A percentile compares a stretch with the other conserved stretches of the same genome.
Conservation (phyloP, 208 protist genomes). For the Leishmania tropica region DNA sequence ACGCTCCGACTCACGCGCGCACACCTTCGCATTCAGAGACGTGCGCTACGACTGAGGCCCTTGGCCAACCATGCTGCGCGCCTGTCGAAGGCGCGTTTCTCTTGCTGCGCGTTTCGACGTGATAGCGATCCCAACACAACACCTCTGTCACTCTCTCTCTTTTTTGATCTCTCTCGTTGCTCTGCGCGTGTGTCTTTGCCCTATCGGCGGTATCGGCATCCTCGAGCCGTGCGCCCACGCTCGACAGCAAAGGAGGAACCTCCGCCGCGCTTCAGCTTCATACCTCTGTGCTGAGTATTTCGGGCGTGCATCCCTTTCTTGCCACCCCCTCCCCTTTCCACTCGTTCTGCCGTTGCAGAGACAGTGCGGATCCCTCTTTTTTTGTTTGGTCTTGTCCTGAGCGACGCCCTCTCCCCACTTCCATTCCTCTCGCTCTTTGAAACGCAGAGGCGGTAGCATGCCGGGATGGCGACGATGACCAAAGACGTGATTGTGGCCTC, state of each 20-base stretch:
- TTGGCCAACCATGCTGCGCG: background rate
- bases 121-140: background rate
- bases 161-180: no score
- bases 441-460: background rate
- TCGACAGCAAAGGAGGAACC: background rate
- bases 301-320: background rate
- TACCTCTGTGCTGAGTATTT: background rate
- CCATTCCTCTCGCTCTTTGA: background rate
- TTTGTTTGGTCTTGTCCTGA: background rate
- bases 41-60: background rate
- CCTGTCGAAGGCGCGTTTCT: background rate
- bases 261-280: no score
- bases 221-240: background rate
- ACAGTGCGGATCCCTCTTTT: background rate
- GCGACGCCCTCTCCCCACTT: background rate
- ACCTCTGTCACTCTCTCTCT: background rate
- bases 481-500: constrained; percentile 73
- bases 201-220: background rate
- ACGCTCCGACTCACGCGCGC: background rate
- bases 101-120: background rate
- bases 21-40: background rate
- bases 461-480: constrained; percentile 82
- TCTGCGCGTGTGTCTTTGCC: background rate
- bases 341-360: background rate
- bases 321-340: background rate